Percentiles rank a stretch among this genome's conserved stretches.
phyloP scores from a whole-genome alignment of 2,329 filamentous ascomycete genomes.

The Magnaporthiopsis poae region DNA sequence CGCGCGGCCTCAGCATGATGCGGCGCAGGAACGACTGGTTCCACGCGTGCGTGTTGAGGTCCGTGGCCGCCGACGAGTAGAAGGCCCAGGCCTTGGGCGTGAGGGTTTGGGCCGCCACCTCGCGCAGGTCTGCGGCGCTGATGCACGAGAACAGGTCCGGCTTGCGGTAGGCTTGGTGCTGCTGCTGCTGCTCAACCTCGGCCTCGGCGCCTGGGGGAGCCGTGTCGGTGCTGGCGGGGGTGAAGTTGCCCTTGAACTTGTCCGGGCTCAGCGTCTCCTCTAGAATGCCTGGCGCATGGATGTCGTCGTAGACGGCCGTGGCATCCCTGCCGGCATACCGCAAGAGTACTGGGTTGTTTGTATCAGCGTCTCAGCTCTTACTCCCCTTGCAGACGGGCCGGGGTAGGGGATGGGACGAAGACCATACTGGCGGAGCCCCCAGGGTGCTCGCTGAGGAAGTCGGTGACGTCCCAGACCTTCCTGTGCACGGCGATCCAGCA shows the following conservation, averaged over 20 bases:
- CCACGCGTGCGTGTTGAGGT: constrained; percentile 38
- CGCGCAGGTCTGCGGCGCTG: constrained; percentile 40
- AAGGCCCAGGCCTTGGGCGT: constrained; percentile 44
- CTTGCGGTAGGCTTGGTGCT: constrained; percentile 4
- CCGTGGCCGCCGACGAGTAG: constrained; percentile 43
- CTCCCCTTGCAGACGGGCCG: not conserved
- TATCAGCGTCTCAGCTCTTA: not conserved
- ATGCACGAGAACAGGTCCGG: constrained; percentile 34
- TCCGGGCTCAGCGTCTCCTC: constrained; percentile 30
- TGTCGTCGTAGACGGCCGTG: constrained; percentile 38
- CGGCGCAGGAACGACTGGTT: constrained; percentile 38
- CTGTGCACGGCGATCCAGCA: constrained; percentile 8
- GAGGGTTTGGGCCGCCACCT: constrained; percentile 33
- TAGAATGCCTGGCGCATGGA: constrained; percentile 36
- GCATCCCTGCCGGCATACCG: constrained; percentile 44
- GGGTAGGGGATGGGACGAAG: not conserved
- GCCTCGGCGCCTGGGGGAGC: constrained; percentile 9
- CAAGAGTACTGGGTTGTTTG: constrained; percentile 39
- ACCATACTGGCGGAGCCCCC: constrained; percentile 25
- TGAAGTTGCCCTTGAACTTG: constrained; percentile 39
- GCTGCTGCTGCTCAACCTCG: constrained; percentile 10
- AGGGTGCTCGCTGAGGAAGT: constrained; percentile 9
- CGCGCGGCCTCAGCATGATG: constrained; percentile 42
- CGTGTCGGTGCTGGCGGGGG: constrained; percentile 30
- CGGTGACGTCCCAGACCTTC: constrained; percentile 10